These are phyloP conservation scores for Candida montana DNA, from an alignment of 805 yeast species.

Conservation along the genomic window DNA sequence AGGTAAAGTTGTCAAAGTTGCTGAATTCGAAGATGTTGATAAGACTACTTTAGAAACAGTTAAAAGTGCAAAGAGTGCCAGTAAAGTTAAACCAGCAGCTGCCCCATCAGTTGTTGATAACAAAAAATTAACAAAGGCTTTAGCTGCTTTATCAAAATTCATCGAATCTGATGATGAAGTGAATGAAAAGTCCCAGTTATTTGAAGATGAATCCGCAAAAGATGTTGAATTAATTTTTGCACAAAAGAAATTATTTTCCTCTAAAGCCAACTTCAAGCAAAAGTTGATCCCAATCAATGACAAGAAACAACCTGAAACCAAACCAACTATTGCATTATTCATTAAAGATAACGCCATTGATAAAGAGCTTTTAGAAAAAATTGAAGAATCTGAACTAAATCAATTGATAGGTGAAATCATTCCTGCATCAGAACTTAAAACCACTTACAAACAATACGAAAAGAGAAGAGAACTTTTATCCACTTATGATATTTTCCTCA, in stretches of 20 bases:
- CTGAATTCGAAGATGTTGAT: slow-evolving; percentile 15
- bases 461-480: slow-evolving; percentile 69
- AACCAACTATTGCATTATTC: slow-evolving; percentile 53
- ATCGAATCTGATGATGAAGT: slow-evolving; percentile 33
- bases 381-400: slow-evolving; percentile 25
- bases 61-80: slow-evolving; percentile 4
- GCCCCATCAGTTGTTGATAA: slow-evolving; percentile 20
- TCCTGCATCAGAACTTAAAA: slow-evolving; percentile 70
- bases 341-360: slow-evolving; percentile 57
- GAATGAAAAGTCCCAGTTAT: slow-evolving; percentile 41
- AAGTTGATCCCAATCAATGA: slow-evolving; percentile 34
- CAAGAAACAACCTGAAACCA: slow-evolving; percentile 32
- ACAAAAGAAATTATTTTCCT: slow-evolving; percentile 58
- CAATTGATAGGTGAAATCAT: slow-evolving; percentile 44
- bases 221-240: slow-evolving; percentile 57
- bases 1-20: slow-evolving; percentile 26
- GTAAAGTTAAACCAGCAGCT: slow-evolving; percentile 2
- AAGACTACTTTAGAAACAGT: slow-evolving; percentile 7
- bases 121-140: slow-evolving; percentile 42
- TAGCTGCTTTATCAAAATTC: slow-evolving; percentile 62
- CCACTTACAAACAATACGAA: slow-evolving; percentile 84
- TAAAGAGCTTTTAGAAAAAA: slow-evolving; percentile 22
- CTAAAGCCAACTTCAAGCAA: slow-evolving; percentile 41
- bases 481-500: slow-evolving; percentile 70
- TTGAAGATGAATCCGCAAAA: slow-evolving; percentile 45